These are phyloP conservation scores for Cytidiella melzeri DNA, from an alignment of 768 basidiomycete genomes.

Conservation along the genomic window DNA sequence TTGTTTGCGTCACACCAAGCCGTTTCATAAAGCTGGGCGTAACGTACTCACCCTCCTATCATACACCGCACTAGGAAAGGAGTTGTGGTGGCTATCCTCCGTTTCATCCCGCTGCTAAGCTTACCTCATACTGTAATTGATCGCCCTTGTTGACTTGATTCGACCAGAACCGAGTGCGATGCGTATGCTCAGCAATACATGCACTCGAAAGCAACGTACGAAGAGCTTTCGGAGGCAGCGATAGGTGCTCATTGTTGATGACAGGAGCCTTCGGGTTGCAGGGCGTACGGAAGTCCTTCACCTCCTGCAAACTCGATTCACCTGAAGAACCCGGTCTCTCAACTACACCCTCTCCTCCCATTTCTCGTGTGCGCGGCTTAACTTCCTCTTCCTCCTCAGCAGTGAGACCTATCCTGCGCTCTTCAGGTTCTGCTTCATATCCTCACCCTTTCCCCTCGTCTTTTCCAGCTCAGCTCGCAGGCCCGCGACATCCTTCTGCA, in stretches of 20 bases:
- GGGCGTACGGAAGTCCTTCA: constrained; percentile 17
- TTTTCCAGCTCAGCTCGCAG: constrained; percentile 73
- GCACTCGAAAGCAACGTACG: constrained; percentile 8
- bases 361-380: constrained; percentile 33
- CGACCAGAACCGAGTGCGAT: too few species aligned
- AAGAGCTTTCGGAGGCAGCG: neutral
- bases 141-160: too few species aligned
- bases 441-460: constrained; percentile 63
- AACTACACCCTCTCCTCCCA: constrained; percentile 45
- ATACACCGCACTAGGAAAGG: too few species aligned
- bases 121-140: too few species aligned
- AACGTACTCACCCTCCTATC: too few species aligned
- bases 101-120: too few species aligned
- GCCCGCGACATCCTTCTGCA: constrained; percentile 76
- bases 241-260: neutral
- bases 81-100: too few species aligned
- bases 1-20: too few species aligned
- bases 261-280: neutral
- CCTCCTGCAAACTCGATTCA: constrained; percentile 8
- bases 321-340: constrained; percentile 25
- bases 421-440: constrained; percentile 63
- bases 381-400: constrained; percentile 26
- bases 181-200: constrained; percentile 10
- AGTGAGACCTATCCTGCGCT: constrained; percentile 21
- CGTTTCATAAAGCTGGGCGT: too few species aligned